Evolutionary conservation across 2,329 filamentous ascomycete genomes (phyloP).

Genomic region (Aureobasidium subglaciale): DNA sequence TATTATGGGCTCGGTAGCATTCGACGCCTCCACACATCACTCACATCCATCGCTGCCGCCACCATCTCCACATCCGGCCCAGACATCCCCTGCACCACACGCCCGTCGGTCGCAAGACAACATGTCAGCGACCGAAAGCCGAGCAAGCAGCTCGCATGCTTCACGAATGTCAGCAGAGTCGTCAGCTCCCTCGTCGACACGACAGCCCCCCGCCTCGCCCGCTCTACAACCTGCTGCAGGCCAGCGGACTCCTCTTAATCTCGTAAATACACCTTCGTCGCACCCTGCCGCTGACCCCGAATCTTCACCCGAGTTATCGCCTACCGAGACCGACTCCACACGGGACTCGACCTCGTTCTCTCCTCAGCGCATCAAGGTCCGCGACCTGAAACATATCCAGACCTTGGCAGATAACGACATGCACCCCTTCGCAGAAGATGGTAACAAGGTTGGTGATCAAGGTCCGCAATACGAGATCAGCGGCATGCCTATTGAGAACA

Average conservation of each 20-base stretch:
- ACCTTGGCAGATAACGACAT: conserved; percentile 74
- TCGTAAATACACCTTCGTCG: background rate
- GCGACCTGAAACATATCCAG: conserved; percentile 85
- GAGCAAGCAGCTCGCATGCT: conserved; percentile 14
- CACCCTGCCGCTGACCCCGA: conserved; percentile 23
- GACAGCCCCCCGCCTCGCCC: conserved; percentile 3
- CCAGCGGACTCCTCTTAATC: conserved; percentile 6
- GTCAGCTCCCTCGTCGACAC: background rate
- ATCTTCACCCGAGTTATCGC: conserved; percentile 34
- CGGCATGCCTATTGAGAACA: conserved; percentile 91
- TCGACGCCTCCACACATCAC: conserved; percentile 68
- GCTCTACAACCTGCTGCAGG: conserved; percentile 7
- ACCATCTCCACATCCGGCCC: background rate
- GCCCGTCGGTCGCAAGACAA: background rate
- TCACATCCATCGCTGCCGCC: conserved; percentile 22
- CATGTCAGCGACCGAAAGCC: conserved; percentile 16
- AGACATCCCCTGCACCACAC: background rate
- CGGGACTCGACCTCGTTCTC: conserved; percentile 26
- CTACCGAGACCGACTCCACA: conserved; percentile 23
- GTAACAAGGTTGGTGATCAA: conserved; percentile 35
- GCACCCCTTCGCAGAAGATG: conserved; percentile 49
- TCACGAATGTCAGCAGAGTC: background rate
- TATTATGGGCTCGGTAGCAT: conserved; percentile 55
- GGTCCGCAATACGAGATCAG: conserved; percentile 82
- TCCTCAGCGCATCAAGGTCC: conserved; percentile 65